These are phyloP conservation scores for Hypsizygus marmoreus DNA, from an alignment of 768 basidiomycete species.

Conservation along the genomic window DNA sequence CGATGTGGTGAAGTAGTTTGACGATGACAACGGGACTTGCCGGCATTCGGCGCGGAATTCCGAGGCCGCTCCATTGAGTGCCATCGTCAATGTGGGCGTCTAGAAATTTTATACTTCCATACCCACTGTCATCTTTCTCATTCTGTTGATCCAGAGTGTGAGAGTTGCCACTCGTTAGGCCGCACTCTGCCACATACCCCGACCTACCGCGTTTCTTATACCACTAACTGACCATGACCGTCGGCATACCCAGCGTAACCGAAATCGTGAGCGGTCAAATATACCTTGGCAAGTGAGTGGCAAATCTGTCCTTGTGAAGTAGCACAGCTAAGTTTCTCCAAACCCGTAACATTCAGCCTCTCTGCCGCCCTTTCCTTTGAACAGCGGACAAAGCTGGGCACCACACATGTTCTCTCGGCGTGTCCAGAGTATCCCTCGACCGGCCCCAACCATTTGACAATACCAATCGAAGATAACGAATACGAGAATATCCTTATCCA, in stretches of 20 bases:
- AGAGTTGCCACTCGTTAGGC: too few species aligned
- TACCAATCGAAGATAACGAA: conserved; percentile 46
- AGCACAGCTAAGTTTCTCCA: conserved; percentile 1
- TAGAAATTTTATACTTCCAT: neutral
- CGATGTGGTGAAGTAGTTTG: too few species aligned
- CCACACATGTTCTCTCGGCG: conserved; percentile 59
- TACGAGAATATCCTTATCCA: conserved; percentile 63
- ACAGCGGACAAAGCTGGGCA: conserved; percentile 33
- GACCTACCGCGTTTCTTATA: too few species aligned
- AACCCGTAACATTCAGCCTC: conserved; percentile 27
- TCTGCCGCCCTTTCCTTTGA: conserved; percentile 36
- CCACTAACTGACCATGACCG: conserved; percentile 13
- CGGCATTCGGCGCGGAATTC: too few species aligned
- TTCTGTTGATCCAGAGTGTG: neutral
- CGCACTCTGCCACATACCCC: too few species aligned
- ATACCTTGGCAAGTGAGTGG: conserved; percentile 47
- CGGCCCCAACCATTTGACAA: conserved; percentile 39
- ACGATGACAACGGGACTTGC: too few species aligned
- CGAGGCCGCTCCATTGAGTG: too few species aligned
- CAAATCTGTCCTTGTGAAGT: neutral
- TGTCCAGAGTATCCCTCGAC: conserved; percentile 55
- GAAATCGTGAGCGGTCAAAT: conserved; percentile 40
- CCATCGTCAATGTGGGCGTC: neutral
- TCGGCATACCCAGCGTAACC: conserved; percentile 26
- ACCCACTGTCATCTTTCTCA: neutral